Base-by-base conservation (phyloP, 257 asterid species). In the Haberlea rhodopensis region DNA sequence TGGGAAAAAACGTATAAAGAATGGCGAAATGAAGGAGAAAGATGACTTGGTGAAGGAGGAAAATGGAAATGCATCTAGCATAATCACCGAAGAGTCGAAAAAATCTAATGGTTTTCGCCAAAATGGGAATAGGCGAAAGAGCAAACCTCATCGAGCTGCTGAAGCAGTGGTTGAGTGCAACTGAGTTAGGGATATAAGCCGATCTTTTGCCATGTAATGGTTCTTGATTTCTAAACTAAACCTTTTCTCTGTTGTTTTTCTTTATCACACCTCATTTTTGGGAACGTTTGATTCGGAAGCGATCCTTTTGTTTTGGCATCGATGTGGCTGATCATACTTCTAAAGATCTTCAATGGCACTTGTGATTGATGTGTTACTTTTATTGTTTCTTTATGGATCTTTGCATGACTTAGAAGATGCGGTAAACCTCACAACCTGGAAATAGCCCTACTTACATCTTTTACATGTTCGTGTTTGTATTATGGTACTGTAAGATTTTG, bases 151-250 rank as follows among this genome's bases (percentile, higher is more conserved):
- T 46, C 77, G 91, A 54, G 91, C 91, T 63, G 86, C 91, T 64
- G 91, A 84, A 77, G 84, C 87, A 11, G 86, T 74, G 45, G 84
- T 82, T 4, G 84, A 82, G 72, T 79, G 89, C 82, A 78, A 64
- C 68, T 73, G 77, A 76, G 60, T 15, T 6, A 32, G 72, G 8
- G 62, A 54, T 55, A 24, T 18, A 5, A 27, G 60, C 51, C n/a
- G n/a, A n/a, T 49, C 11, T 21, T 56, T 22, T 45, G 19, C 16
- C 23, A 15, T 22, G 9, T 19, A 15, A 61, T 27, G 8, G 31
- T 55, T 6, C 28, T 34, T 53, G 48, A 27, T n/a, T n/a, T 22
- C 49, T 56, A 66, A 49, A 65, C 51, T 59, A 28, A 60, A 73
- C 11, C 24, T 72, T 27, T 40, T n/a, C n/a, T 54, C 64, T 37